Percentiles rank a stretch among this genome's conserved stretches.
Conservation (phyloP, 139 green algal genomes). For the Mychonastes homosphaera region DNA sequence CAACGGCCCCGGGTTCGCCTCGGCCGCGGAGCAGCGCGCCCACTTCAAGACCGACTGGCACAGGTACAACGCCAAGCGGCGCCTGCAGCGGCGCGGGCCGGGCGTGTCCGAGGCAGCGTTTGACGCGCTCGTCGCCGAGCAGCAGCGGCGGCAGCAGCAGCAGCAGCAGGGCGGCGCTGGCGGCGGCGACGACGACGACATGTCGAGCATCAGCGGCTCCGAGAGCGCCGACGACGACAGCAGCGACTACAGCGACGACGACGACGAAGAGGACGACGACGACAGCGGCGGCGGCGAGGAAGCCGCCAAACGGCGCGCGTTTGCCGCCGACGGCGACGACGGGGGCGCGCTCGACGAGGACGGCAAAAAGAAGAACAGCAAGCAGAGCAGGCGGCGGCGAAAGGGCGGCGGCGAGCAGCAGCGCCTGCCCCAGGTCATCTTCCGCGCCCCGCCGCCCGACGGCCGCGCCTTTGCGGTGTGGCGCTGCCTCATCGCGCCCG, state of each 20-base stretch:
- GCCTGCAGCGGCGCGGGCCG: conserved; percentile 36
- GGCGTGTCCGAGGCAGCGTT: conserved; percentile 51
- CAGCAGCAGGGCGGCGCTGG: background rate
- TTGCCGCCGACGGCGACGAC: too few relatives aligned
- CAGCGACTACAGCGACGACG: conserved; percentile 24
- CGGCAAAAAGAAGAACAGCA: background rate
- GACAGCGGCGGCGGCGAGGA: background rate
- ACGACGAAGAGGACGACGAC: conserved; percentile 15
- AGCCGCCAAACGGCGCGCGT: too few relatives aligned
- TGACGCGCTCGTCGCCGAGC: conserved; percentile 32
- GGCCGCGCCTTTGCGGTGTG: conserved; percentile 47
- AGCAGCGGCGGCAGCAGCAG: conserved; percentile 14
- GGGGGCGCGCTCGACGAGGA: background rate
- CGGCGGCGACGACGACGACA: conserved; percentile 15
- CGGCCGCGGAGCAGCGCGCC: conserved; percentile 48
- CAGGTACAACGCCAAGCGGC: conserved; percentile 67
- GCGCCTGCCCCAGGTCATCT: background rate
- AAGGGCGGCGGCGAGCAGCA: background rate
- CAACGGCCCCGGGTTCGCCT: conserved; percentile 32
- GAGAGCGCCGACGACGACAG: conserved; percentile 15
- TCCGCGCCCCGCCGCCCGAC: conserved; percentile 17
- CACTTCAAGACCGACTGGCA: conserved; percentile 92
- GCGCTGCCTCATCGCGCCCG: conserved; percentile 47
- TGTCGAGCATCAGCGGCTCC: conserved; percentile 59
- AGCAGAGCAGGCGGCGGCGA: background rate